Evolutionary conservation across 2,329 filamentous ascomycete genomes (phyloP).

Genomic region (Ophiocordyceps camponoti-rufipedis): DNA sequence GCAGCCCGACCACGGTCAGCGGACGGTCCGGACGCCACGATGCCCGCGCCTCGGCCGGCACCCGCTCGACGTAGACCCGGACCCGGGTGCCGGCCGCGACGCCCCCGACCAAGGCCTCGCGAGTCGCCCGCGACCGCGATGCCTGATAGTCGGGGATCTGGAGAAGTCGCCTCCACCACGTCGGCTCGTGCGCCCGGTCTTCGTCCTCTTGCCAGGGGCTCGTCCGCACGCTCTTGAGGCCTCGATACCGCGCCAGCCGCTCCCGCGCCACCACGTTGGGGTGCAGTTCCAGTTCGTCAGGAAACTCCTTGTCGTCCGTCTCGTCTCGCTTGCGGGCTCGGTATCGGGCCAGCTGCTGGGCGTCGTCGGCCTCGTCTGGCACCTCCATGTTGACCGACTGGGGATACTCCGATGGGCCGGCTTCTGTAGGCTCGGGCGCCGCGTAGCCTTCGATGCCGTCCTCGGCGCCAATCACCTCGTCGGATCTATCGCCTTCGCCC

Average conservation of each 20-base stretch:
- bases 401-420: conserved; percentile 71
- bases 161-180: conserved; percentile 74
- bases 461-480: conserved; percentile 48
- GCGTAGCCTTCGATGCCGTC: conserved; percentile 63
- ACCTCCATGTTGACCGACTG: conserved; percentile 84
- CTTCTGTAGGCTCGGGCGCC: conserved; percentile 53
- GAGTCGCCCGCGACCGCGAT: conserved; percentile 54
- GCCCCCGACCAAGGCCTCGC: conserved; percentile 78
- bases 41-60: conserved; percentile 23
- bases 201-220: conserved; percentile 81
- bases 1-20: conserved; percentile 63
- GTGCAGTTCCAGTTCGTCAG: conserved; percentile 88
- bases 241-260: conserved; percentile 69
- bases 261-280: conserved; percentile 76
- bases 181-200: conserved; percentile 71
- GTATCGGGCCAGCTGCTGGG: conserved; percentile 65
- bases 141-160: conserved; percentile 82
- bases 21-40: conserved; percentile 35
- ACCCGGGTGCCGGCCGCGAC: conserved; percentile 72
- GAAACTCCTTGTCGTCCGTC: conserved; percentile 82
- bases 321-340: conserved; percentile 62
- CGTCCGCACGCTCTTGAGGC: conserved; percentile 76
- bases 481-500: conserved; percentile 39
- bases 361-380: conserved; percentile 65
- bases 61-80: conserved; percentile 49